These are phyloP conservation scores for Colletotrichum sp. DNA, from an alignment of 2,329 filamentous ascomycete genomes.

Conservation along the genomic window DNA sequence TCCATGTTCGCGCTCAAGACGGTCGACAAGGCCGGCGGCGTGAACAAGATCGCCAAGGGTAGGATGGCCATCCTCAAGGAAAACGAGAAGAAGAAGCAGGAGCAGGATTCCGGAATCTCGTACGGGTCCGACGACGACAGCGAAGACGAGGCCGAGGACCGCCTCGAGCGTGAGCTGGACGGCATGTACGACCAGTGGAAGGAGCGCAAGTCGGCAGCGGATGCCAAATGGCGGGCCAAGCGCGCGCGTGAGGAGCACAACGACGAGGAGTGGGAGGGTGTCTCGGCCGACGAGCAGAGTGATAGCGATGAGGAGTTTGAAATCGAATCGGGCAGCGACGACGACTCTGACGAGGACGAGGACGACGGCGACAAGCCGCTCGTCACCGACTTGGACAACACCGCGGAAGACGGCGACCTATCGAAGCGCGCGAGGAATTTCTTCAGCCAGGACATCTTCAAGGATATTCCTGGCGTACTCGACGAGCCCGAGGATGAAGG, in stretches of 20 bases:
- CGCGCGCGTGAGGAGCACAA: constrained; percentile 81
- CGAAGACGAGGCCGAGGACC: constrained; percentile 76
- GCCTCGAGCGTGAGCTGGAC: constrained; percentile 85
- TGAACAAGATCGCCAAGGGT: constrained; percentile 74
- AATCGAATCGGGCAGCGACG: constrained; percentile 60
- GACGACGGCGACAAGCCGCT: constrained; percentile 31
- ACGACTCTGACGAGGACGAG: constrained; percentile 39
- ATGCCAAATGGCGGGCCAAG: constrained; percentile 91
- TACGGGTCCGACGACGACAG: constrained; percentile 56
- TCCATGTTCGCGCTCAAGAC: constrained; percentile 87
- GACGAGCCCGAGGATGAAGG: constrained; percentile 49
- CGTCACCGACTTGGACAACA: constrained; percentile 42
- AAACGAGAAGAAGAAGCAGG: constrained; percentile 60
- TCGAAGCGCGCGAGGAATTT: constrained; percentile 87
- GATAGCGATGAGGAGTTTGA: constrained; percentile 59
- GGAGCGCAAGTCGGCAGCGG: constrained; percentile 76
- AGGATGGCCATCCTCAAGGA: constrained; percentile 76
- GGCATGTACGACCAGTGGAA: constrained; percentile 86
- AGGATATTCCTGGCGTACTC: constrained; percentile 74
- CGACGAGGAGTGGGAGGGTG: constrained; percentile 91
- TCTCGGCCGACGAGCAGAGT: constrained; percentile 72
- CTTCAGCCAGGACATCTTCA: constrained; percentile 95
- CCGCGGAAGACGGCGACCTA: constrained; percentile 62
- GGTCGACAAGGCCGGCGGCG: constrained; percentile 76
- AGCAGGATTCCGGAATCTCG: constrained; percentile 62